A percentile compares a stretch with the other conserved stretches of the same genome.
phyloP scores from a whole-genome alignment of 345 rosid genomes.

The Boechera stricta region DNA sequence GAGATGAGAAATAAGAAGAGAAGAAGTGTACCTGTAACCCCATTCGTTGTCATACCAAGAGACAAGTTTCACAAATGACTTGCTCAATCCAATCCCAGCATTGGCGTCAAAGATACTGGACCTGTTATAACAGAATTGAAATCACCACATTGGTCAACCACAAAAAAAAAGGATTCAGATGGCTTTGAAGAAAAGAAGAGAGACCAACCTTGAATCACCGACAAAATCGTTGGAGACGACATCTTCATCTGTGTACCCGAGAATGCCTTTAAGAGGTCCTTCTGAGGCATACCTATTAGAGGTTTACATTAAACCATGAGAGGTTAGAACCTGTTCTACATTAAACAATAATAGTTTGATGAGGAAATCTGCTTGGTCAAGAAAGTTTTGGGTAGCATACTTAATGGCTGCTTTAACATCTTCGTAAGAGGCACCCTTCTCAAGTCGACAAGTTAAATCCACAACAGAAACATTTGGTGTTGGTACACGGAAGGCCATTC shows the following conservation, averaged over 20 bases:
- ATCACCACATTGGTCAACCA: constrained; percentile 15
- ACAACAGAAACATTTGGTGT: constrained; percentile 97
- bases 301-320: constrained; percentile 21
- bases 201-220: constrained; percentile 78
- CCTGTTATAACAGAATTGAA: constrained; percentile 47
- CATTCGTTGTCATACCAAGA: constrained; percentile 99
- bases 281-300: constrained; percentile 80
- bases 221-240: constrained; percentile 94
- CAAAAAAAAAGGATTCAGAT: constrained; percentile 9
- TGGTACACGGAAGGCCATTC: constrained; percentile 99
- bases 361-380: constrained; percentile 12
- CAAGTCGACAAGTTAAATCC: constrained; percentile 96
- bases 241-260: constrained; percentile 96
- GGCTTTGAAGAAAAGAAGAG: constrained; percentile 13
- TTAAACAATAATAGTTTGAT: background rate
- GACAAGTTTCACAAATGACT: constrained; percentile 86
- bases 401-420: constrained; percentile 94
- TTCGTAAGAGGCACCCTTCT: constrained; percentile 89
- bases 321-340: constrained; percentile 18
- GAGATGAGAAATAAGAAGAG: background rate
- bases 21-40: constrained; percentile 87
- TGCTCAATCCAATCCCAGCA: constrained; percentile 91
- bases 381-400: constrained; percentile 49
- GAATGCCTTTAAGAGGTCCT: constrained; percentile 89
- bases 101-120: constrained; percentile 98